These are phyloP conservation scores for Spiromastix sp. DNA, from an alignment of 2,329 filamentous ascomycete genomes.

Conservation along the genomic window DNA sequence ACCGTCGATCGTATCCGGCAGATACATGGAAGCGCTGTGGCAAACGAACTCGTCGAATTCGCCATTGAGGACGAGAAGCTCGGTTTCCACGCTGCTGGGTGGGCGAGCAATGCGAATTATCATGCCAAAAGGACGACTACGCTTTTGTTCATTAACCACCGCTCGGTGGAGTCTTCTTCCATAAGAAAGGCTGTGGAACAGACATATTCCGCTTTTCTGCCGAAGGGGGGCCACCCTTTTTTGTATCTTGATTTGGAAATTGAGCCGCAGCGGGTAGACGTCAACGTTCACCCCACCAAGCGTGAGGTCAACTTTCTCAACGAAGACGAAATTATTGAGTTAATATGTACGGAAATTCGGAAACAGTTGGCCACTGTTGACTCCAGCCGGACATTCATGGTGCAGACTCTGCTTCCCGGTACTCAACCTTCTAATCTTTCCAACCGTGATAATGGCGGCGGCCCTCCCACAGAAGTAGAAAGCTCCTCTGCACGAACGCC, in stretches of 20 bases:
- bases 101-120: slow-evolving; percentile 89
- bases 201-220: slow-evolving; percentile 75
- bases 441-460: slow-evolving; percentile 33
- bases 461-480: slow-evolving; percentile 10
- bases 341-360: slow-evolving; percentile 70
- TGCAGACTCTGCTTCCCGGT: slow-evolving; percentile 77
- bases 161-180: slow-evolving; percentile 77
- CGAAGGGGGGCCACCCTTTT: slow-evolving; percentile 91
- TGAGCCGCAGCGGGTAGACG: slow-evolving; percentile 83
- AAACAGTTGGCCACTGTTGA: slow-evolving; percentile 75
- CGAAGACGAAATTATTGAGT: slow-evolving; percentile 88
- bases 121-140: slow-evolving; percentile 81
- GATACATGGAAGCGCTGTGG: slow-evolving; percentile 72
- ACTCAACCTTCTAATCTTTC: no score
- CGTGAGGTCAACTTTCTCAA: slow-evolving; percentile 95
- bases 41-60: slow-evolving; percentile 78
- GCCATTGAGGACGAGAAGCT: slow-evolving; percentile 61
- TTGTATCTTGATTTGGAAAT: slow-evolving; percentile 87
- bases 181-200: slow-evolving; percentile 89
- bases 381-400: slow-evolving; percentile 87
- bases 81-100: slow-evolving; percentile 73
- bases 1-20: slow-evolving; percentile 79
- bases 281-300: slow-evolving; percentile 96
- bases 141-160: slow-evolving; percentile 92
- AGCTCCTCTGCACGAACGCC: slow-evolving; percentile 25